Evolutionary conservation across 2,329 filamentous ascomycete genomes (phyloP), one percentile per base, ranked within the genome.

Genomic region (Phialemoniopsis sp.): DNA sequence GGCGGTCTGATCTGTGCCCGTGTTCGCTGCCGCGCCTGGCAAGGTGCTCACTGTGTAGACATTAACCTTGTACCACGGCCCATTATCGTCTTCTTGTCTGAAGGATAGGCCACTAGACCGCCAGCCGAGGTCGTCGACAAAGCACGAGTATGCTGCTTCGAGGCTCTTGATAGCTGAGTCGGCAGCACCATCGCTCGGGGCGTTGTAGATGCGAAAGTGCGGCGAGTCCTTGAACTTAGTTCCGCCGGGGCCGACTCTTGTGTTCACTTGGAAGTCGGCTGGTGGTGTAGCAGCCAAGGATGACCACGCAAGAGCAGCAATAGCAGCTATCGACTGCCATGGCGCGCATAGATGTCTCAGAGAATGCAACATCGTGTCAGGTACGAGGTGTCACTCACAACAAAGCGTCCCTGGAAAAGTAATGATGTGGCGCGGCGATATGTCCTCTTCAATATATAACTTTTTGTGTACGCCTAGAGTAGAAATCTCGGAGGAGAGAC

Each of bases 31-130:
- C 1, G 67, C 66, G 8, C 54, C 57, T 0, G 55, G 48, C 4
- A 73, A 44, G 0, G 42, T 46, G 8, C 47, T 51, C 16, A 72
- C 63, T 2, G 58, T 52, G 51, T 72, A 74, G 29, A 72, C 40
- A 43, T 73, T 73, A 34, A 63, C 62, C 52, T 74, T 75, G 46
- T 62, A 63, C 43, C 51, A 69, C 0, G 67, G 62, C 0, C 67
- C 67, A 10, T 26, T 26, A 26, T 63, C 58, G 29, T 43, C 34
- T 15, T 26, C 44, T 13, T 52, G 46, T 33, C 52, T 53, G 37
- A 54, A 59, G 14, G 50, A 54, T 4, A 62, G 46, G 4, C 59
- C 60, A 3, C 59, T 51, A 10, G 56, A 60, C 13, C 59, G 53
- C 59, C 59, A 63, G 13, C 56, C 54, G 4, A 61, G 52, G 5